Evolutionary conservation across 192 early-diverging fungal species (phyloP), one percentile per base, ranked within the genome.

Genomic region (Cladochytrium replicatum): DNA sequence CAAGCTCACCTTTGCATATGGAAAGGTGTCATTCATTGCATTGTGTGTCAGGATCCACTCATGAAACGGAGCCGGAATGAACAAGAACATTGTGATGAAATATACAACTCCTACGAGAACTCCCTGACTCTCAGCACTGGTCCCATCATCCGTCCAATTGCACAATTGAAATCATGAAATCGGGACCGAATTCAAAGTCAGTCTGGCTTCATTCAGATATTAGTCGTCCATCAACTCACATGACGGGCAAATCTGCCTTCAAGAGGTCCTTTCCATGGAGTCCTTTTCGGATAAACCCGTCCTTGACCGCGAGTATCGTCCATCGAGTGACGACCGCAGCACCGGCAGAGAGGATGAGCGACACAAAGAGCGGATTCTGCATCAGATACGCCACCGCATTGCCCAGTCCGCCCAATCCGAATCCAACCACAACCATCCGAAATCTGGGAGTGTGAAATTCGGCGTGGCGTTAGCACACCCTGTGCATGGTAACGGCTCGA

Each of bases 51-150:
- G 21, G 64, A 91, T 84, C 85, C 87, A 97, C 15, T 68, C 62
- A 41, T 88, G 75, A 60, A 99, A 99, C 7, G 89, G 93, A 21
- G 90, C 84, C 0, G 96, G 96, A 22, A 97, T 91, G 54, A 96
- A 95, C 23, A 93, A 37, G 57, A 96, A 92, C 52, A 96, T 75
- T 8, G 70, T 72, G 6, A 87, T 77, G 32, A 97, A 69, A 49
- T 97, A 99, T 21, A 94, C 72, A 21, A 87, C 74, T 11, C 89
- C 93, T 0, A 81, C 80, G 3, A 94, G 71, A 41, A 91, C 77
- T 17, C 96, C 96, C 87, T 92, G 87, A 54, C 82, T 88, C 65
- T 99, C 96, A 0, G 94, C 77, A n/a, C 88, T 91, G 60, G 0
- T 39, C 1, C 9, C 27, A 25, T 29, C 43, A n/a, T 29, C 25